phyloP scores from a whole-genome alignment of 2,329 filamentous ascomycete genomes.

The Pseudohalonectria lignicola region DNA sequence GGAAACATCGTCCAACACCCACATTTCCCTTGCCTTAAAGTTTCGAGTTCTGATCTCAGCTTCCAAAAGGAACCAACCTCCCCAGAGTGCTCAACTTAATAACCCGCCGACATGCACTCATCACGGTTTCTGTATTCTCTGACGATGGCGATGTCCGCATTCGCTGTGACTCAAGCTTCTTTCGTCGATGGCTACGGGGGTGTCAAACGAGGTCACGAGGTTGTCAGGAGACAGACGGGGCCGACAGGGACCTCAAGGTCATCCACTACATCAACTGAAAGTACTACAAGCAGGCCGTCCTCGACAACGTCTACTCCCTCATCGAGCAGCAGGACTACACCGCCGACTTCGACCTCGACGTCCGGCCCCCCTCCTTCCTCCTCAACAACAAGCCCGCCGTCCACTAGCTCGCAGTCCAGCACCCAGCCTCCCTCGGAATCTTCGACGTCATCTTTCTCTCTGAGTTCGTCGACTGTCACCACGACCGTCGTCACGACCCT shows the following conservation, averaged over 20 bases:
- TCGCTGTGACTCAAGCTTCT: conserved; percentile 32
- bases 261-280: conserved; percentile 9
- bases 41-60: no score
- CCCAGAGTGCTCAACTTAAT: no score
- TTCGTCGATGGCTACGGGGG: conserved; percentile 16
- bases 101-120: conserved; percentile 1
- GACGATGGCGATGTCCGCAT: conserved; percentile 35
- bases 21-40: no score
- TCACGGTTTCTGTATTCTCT: conserved; percentile 1
- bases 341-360: conserved; percentile 7
- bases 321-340: conserved; percentile 6
- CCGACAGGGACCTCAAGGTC: conserved; percentile 3
- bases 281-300: conserved; percentile 3
- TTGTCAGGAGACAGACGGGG: conserved; percentile 7
- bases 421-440: neutral
- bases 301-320: conserved; percentile 3
- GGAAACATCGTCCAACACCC: no score
- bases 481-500: conserved; percentile 19
- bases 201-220: neutral
- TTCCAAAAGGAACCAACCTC: no score
- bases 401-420: conserved; percentile 1
- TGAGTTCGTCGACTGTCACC: conserved; percentile 12
- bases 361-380: conserved; percentile 5
- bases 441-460: neutral
- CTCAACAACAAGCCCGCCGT: conserved; percentile 5